A percentile compares a stretch with the other conserved stretches of the same genome.
Conservation (phyloP, 176 grass and related monocot genomes). For the Zea luxurians region DNA sequence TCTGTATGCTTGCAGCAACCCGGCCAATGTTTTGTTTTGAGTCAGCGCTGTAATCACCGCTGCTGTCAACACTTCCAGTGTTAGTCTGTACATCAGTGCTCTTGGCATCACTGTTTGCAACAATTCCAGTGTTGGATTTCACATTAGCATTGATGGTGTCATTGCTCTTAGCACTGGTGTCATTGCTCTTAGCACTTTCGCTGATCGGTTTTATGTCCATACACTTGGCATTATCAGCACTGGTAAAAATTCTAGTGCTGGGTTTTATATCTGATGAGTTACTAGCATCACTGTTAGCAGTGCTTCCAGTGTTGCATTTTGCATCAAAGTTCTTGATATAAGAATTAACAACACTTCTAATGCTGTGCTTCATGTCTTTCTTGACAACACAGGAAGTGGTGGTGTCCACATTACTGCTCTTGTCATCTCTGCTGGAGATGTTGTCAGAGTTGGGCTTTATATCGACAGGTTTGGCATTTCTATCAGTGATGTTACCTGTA, state of each 20-base stretch:
- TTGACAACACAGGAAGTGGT: slow-evolving; percentile 12
- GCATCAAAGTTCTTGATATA: slow-evolving; percentile 57
- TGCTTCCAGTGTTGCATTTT: slow-evolving; percentile 36
- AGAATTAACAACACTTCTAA: slow-evolving; percentile 49
- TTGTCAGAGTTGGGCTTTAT: slow-evolving; percentile 29
- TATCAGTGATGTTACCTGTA: slow-evolving; percentile 13
- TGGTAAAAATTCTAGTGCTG: slow-evolving; percentile 25
- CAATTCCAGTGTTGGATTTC: slow-evolving; percentile 19
- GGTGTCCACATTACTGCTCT: slow-evolving; percentile 24
- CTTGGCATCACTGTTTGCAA: slow-evolving; percentile 35
- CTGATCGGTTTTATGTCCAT: slow-evolving; percentile 10
- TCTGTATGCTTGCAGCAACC: slow-evolving; percentile 61
- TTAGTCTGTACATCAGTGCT: slow-evolving; percentile 30
- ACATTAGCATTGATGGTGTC: slow-evolving; percentile 26
- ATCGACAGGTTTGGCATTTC: slow-evolving; percentile 33
- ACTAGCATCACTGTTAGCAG: slow-evolving; percentile 34
- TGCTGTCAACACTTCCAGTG: slow-evolving; percentile 29
- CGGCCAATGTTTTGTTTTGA: slow-evolving; percentile 47
- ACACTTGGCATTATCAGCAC: slow-evolving; percentile 36
- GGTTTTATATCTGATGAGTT: slow-evolving; percentile 40
- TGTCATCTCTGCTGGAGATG: slow-evolving; percentile 35
- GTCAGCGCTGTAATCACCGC: slow-evolving; percentile 20
- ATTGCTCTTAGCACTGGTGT: slow-evolving; percentile 3
- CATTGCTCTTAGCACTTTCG: slow-evolving; percentile 13
- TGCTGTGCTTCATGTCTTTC: slow-evolving; percentile 46